Evolutionary conservation across 495 filamentous ascomycete species (phyloP).

Genomic region (Lepidopterella palustris): DNA sequence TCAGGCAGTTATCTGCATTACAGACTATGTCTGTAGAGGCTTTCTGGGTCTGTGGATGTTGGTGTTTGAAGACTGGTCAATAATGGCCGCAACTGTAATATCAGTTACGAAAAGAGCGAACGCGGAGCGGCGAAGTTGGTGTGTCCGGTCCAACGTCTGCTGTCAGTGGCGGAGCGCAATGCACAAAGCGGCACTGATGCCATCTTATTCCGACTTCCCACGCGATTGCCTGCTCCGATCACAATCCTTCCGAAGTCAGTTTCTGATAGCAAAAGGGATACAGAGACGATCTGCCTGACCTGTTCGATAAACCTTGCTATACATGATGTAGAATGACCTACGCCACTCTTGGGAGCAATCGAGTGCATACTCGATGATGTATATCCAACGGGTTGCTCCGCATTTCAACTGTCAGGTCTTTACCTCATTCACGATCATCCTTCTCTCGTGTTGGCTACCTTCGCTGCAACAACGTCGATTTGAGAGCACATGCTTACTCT

Average conservation of each 20-base stretch:
- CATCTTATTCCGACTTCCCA: conserved; percentile 7
- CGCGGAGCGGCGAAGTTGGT: conserved; percentile 19
- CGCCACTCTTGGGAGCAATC: conserved; percentile 10
- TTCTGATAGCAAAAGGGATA: conserved; percentile 17
- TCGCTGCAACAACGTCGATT: conserved; percentile 27
- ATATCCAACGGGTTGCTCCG: conserved; percentile 27
- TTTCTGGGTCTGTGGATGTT: conserved; percentile 15
- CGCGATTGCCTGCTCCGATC: conserved; percentile 21
- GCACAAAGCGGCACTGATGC: conserved; percentile 20
- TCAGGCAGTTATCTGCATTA: conserved; percentile 18
- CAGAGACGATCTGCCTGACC: neutral
- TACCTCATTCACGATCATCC: conserved; percentile 19
- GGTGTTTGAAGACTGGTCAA: conserved; percentile 17
- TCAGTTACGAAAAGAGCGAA: conserved; percentile 22
- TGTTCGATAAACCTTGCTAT: neutral
- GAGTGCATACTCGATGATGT: conserved; percentile 19
- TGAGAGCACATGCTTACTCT: conserved; percentile 1
- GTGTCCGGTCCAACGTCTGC: conserved; percentile 12
- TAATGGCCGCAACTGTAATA: conserved; percentile 21
- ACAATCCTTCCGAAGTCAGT: conserved; percentile 8
- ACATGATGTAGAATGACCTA: conserved; percentile 14
- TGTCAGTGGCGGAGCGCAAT: conserved; percentile 16
- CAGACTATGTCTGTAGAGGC: conserved; percentile 8
- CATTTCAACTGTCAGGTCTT: conserved; percentile 28
- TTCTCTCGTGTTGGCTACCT: conserved; percentile 17